Evolutionary conservation across 441 rosid species (phyloP).

Genomic region (Corymbia citriodora): DNA sequence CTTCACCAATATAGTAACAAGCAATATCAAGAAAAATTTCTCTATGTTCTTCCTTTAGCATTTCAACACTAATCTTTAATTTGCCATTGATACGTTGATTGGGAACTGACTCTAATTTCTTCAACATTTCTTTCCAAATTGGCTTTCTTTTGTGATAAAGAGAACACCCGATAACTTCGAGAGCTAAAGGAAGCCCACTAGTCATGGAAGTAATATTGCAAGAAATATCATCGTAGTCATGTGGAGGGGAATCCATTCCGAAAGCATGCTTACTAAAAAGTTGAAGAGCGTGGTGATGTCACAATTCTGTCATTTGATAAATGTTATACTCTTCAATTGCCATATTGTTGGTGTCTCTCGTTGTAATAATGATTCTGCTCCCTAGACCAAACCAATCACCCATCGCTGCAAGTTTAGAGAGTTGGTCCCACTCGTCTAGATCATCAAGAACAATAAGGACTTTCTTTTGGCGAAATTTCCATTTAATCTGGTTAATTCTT

Average conservation of each 20-base stretch:
- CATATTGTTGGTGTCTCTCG: rapidly evolving
- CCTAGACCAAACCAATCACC: background rate
- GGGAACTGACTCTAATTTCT: background rate
- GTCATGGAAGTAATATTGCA: background rate
- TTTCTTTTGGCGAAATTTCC: too few relatives aligned
- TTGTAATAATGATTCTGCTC: background rate
- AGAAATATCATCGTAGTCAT: background rate
- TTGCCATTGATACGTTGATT: rapidly evolving
- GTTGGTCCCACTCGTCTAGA: background rate
- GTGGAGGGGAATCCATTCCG: background rate
- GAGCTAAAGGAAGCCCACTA: background rate
- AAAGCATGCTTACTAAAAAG: background rate
- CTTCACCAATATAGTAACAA: background rate
- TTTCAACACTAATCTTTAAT: background rate
- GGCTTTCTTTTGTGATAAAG: background rate
- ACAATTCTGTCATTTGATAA: background rate
- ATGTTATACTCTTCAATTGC: rapidly evolving
- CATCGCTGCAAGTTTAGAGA: background rate
- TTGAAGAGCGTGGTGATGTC: background rate
- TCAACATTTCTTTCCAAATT: background rate
- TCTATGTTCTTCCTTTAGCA: background rate
- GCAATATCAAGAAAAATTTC: background rate
- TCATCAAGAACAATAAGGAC: background rate
- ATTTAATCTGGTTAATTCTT: background rate
- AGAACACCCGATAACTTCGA: background rate